Evolutionary conservation across 192 early-diverging fungal genomes (phyloP).

Genomic region (Coemansia sp.): DNA sequence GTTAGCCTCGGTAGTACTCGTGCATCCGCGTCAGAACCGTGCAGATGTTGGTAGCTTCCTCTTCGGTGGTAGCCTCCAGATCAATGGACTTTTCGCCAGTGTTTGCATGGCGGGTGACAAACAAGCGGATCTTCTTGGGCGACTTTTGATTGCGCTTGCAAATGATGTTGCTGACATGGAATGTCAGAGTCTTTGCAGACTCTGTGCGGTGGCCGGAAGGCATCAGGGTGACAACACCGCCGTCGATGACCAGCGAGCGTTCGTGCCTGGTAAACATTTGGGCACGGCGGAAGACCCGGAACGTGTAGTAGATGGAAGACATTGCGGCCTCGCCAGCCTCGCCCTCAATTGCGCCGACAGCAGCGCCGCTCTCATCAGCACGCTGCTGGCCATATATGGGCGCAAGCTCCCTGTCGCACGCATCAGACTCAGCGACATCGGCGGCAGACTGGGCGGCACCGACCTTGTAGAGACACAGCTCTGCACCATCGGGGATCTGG

Average conservation of each 20-base stretch:
- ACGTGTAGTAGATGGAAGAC: constrained; percentile 65
- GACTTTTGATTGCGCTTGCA: constrained; percentile 72
- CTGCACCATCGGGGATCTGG: constrained; percentile 34
- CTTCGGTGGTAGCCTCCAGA: constrained; percentile 69
- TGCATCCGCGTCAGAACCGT: constrained; percentile 34
- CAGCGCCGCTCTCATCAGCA: constrained; percentile 4
- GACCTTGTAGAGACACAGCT: constrained; percentile 48
- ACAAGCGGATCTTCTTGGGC: constrained; percentile 68
- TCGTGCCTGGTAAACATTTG: constrained; percentile 87
- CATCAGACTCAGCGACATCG: neutral
- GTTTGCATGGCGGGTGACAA: constrained; percentile 57
- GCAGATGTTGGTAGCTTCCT: constrained; percentile 54
- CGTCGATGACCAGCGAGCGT: constrained; percentile 89
- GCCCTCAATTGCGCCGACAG: neutral
- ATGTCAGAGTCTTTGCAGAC: constrained; percentile 75
- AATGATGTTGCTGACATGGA: constrained; percentile 65
- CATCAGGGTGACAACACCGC: constrained; percentile 89
- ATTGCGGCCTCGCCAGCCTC: constrained; percentile 6
- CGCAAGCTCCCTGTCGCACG: constrained; percentile 4
- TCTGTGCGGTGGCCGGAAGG: constrained; percentile 82
- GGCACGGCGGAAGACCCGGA: constrained; percentile 77
- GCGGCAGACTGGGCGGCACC: constrained; percentile 22
- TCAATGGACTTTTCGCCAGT: constrained; percentile 74
- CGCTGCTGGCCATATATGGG: constrained; percentile 18
- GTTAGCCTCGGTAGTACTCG: constrained; percentile 20